Evolutionary conservation across 2,329 filamentous ascomycete species (phyloP).

Genomic region (Calonectria ilicicola): DNA sequence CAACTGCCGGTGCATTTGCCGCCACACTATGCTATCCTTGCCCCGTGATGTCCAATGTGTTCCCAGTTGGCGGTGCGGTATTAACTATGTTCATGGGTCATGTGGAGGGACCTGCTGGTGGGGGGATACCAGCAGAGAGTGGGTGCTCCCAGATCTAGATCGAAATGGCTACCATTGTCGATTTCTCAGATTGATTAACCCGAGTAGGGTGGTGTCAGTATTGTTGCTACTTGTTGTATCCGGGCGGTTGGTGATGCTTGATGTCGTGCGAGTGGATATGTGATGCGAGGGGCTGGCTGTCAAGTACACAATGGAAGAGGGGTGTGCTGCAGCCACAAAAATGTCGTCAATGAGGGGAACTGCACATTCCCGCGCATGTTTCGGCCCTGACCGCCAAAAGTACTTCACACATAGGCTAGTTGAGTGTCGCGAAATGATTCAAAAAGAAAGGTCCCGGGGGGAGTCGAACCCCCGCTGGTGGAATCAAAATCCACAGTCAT

Average conservation of each 20-base stretch:
- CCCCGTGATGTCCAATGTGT: neutral
- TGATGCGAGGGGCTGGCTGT: too few relatives aligned
- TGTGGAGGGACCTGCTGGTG: neutral
- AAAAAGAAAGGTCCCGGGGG: slow-evolving; percentile 12
- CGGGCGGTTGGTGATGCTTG: neutral
- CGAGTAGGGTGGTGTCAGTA: too few relatives aligned
- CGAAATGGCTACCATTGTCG: too few relatives aligned
- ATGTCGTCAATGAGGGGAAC: neutral
- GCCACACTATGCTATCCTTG: neutral
- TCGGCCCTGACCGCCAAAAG: neutral
- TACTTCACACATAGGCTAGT: neutral
- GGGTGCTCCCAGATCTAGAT: too few relatives aligned
- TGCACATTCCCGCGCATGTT: neutral
- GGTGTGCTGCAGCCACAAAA: neutral
- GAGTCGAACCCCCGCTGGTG: slow-evolving; percentile 23
- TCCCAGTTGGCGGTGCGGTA: neutral
- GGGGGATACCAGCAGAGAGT: neutral
- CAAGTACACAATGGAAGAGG: neutral
- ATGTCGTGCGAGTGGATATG: too few relatives aligned
- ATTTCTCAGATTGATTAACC: too few relatives aligned
- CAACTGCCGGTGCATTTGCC: neutral
- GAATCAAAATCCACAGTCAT: slow-evolving; percentile 25
- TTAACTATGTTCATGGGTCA: neutral
- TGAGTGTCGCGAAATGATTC: too few relatives aligned
- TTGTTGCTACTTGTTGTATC: neutral